These are phyloP conservation scores for Eucalyptus shirleyi DNA, from an alignment of 345 rosid genomes.

Conservation along the genomic window DNA sequence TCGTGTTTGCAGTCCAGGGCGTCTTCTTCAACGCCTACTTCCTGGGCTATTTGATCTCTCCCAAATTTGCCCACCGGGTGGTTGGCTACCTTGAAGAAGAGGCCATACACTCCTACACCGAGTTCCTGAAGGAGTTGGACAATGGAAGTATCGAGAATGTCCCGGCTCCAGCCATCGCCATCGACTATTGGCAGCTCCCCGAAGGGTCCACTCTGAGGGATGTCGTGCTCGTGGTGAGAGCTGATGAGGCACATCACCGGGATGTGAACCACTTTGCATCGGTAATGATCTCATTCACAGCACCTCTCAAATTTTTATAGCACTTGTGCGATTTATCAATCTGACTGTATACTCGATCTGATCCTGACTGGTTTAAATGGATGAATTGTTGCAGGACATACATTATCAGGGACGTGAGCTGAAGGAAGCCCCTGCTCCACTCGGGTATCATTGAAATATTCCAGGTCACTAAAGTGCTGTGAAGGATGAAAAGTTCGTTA, in stretches of 20 bases:
- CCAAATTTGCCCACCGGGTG: slow-evolving; percentile 71
- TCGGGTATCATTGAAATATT: slow-evolving; percentile 40
- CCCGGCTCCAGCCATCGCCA: slow-evolving; percentile 72
- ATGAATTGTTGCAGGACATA: slow-evolving; percentile 33
- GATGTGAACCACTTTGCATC: slow-evolving; percentile 85
- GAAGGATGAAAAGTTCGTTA: neutral
- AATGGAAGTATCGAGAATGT: slow-evolving; percentile 66
- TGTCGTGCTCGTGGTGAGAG: slow-evolving; percentile 57
- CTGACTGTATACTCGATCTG: neutral
- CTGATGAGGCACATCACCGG: slow-evolving; percentile 80
- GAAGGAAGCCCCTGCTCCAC: slow-evolving; percentile 60
- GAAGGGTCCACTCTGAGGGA: slow-evolving; percentile 48
- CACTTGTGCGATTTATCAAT: neutral
- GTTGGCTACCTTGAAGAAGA: slow-evolving; percentile 84
- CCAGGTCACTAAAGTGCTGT: neutral
- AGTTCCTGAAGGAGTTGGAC: slow-evolving; percentile 73
- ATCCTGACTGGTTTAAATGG: neutral
- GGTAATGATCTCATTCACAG: slow-evolving; percentile 3
- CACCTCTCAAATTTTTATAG: neutral
- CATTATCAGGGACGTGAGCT: slow-evolving; percentile 56
- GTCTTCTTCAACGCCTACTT: slow-evolving; percentile 76
- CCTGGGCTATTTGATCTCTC: slow-evolving; percentile 55
- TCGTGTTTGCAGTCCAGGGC: slow-evolving; percentile 59
- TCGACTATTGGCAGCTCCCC: slow-evolving; percentile 73
- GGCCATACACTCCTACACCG: slow-evolving; percentile 73